Conservation (phyloP, 257 asterid species). For the Solanum ahanhuiri region DNA sequence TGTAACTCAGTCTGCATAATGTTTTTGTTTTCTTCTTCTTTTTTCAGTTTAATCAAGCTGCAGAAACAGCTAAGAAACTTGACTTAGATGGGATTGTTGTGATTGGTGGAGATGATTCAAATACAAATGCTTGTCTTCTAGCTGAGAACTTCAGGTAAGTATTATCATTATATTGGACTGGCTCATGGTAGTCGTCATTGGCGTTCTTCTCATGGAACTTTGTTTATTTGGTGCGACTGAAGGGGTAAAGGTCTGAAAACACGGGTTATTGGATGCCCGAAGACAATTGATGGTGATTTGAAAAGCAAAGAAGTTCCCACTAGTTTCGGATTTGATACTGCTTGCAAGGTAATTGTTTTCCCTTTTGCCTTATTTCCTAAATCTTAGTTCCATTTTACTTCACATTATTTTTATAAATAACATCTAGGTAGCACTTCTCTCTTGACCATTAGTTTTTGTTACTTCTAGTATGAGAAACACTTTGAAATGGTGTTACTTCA, state of each 20-base stretch:
- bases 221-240: background rate
- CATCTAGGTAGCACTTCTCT: background rate
- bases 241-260: conserved; percentile 80
- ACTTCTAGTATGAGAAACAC: background rate
- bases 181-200: background rate
- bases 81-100: conserved; percentile 96
- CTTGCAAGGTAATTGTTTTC: conserved; percentile 77
- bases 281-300: conserved; percentile 98
- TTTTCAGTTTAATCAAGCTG: conserved; percentile 89
- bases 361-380: background rate
- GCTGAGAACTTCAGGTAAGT: conserved; percentile 67
- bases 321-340: conserved; percentile 98
- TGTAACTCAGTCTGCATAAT: background rate
- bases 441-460: background rate
- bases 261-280: conserved; percentile 94
- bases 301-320: conserved; percentile 90
- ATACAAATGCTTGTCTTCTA: conserved; percentile 96
- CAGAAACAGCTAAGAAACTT: conserved; percentile 82
- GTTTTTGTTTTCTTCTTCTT: background rate
- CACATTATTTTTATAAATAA: background rate
- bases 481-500: background rate
- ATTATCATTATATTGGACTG: background rate
- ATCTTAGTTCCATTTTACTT: background rate
- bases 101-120: conserved; percentile 99
- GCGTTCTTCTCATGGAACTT: background rate